phyloP scores from a whole-genome alignment of 257 asterid species.

The Scutellaria barbata region DNA sequence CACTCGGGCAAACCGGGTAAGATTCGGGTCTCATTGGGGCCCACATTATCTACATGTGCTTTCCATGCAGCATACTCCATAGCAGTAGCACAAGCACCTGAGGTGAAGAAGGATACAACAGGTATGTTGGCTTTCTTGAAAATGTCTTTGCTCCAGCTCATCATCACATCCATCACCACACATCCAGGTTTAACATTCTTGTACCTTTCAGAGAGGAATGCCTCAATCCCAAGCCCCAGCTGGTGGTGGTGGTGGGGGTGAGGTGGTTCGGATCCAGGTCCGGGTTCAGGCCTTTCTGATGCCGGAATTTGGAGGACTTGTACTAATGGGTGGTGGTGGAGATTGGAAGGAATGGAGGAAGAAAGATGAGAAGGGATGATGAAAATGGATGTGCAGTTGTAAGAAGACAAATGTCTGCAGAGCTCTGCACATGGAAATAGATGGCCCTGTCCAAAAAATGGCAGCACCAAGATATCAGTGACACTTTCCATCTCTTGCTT shows the following conservation, averaged over 20 bases:
- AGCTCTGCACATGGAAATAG: constrained; percentile 70
- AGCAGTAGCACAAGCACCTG: constrained; percentile 72
- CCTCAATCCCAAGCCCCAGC: constrained; percentile 56
- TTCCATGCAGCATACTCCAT: constrained; percentile 70
- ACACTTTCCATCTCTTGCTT: constrained; percentile 41
- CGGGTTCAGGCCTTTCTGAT: constrained; percentile 13
- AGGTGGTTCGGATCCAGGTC: constrained; percentile 17
- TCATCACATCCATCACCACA: constrained; percentile 74
- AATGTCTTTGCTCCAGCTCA: constrained; percentile 68
- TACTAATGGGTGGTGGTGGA: constrained; percentile 35
- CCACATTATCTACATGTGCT: constrained; percentile 44
- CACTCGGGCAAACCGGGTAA: constrained; percentile 57
- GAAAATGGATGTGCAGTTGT: constrained; percentile 48
- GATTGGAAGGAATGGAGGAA: constrained; percentile 56
- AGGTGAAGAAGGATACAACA: constrained; percentile 56
- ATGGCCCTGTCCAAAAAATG: constrained; percentile 87
- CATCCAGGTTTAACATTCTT: constrained; percentile 45
- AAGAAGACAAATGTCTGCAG: constrained; percentile 55
- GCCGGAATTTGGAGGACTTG: constrained; percentile 45
- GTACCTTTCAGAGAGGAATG: constrained; percentile 44
- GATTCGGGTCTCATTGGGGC: constrained; percentile 47
- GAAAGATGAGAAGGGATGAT: constrained; percentile 69
- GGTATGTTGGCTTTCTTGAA: constrained; percentile 55
- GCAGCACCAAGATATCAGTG: constrained; percentile 63
- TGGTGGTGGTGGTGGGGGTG: constrained; percentile 37